A percentile compares a stretch with the other conserved stretches of the same genome.
These are phyloP conservation scores for Phaeosphaeriaceae sp. DNA, from an alignment of 2,329 filamentous ascomycete species.

Conservation along the genomic window DNA sequence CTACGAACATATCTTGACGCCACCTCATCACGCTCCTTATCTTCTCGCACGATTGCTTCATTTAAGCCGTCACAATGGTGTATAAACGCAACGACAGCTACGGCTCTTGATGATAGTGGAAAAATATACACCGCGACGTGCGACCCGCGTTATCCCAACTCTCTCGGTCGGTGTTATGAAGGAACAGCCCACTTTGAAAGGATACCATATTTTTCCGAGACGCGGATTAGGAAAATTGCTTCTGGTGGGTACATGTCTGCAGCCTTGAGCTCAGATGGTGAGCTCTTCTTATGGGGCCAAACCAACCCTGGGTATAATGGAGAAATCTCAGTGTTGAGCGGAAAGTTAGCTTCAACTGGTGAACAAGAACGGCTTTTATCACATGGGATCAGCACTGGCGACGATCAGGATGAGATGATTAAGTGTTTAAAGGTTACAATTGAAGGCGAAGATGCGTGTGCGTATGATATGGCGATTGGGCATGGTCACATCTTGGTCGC, in stretches of 20 bases:
- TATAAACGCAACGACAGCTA: conserved; percentile 32
- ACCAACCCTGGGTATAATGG: conserved; percentile 25
- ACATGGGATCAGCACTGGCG: conserved; percentile 9
- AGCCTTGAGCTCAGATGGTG: conserved; percentile 37
- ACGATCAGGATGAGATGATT: conserved; percentile 37
- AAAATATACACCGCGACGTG: conserved; percentile 28
- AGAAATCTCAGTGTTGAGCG: conserved; percentile 25
- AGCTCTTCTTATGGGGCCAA: conserved; percentile 45
- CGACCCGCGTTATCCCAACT: conserved; percentile 33
- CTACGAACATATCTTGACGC: not conserved
- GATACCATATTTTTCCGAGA: conserved; percentile 37
- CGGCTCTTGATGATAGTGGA: conserved; percentile 20
- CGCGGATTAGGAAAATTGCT: conserved; percentile 26
- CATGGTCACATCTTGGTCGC: conserved; percentile 38
- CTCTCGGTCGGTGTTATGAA: conserved; percentile 26
- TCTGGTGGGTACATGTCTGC: conserved; percentile 43
- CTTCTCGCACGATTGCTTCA: not conserved
- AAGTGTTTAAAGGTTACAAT: conserved; percentile 30
- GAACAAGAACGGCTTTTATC: not conserved
- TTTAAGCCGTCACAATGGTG: conserved; percentile 10
- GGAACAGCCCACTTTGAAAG: conserved; percentile 8
- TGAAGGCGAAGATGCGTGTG: conserved; percentile 21
- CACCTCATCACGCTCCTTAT: not conserved
- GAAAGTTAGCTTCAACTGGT: not conserved
- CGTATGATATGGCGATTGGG: conserved; percentile 36